phyloP scores from a whole-genome alignment of 1,284 basidiomycete genomes.

The Rhodotorula sp. region DNA sequence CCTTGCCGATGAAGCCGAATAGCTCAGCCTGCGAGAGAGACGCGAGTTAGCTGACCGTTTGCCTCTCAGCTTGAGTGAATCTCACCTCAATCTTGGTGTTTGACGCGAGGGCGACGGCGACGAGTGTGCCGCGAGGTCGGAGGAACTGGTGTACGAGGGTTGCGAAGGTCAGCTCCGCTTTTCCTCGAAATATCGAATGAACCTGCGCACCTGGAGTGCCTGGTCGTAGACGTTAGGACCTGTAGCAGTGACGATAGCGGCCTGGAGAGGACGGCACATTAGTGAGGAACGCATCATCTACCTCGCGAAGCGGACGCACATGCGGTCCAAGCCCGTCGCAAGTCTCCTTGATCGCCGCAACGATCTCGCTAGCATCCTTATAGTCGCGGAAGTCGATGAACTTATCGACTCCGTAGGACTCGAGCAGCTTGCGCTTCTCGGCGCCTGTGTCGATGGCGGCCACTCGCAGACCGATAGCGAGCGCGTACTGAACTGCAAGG shows the following conservation, averaged over 20 bases:
- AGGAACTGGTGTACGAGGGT: slow-evolving; percentile 18
- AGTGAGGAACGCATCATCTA: too few species aligned
- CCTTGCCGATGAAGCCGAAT: slow-evolving; percentile 56
- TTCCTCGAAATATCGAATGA: too few species aligned
- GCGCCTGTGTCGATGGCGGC: slow-evolving; percentile 39
- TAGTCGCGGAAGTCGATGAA: slow-evolving; percentile 39
- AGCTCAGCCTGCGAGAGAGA: neutral
- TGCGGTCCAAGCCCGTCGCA: slow-evolving; percentile 31
- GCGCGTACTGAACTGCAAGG: slow-evolving; percentile 51
- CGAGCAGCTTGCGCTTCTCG: slow-evolving; percentile 35
- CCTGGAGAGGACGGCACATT: slow-evolving; percentile 34
- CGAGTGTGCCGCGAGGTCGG: slow-evolving; percentile 35
- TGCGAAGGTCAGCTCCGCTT: neutral
- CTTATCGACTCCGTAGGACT: slow-evolving; percentile 27
- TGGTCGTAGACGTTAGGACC: slow-evolving; percentile 48
- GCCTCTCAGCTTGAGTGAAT: slow-evolving; percentile 42
- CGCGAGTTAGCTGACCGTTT: slow-evolving; percentile 67
- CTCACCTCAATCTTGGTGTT: slow-evolving; percentile 41
- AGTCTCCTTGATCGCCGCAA: slow-evolving; percentile 25
- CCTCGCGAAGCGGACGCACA: neutral
- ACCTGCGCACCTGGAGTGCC: slow-evolving; percentile 11
- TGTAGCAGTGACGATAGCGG: slow-evolving; percentile 66
- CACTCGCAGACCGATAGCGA: slow-evolving; percentile 26
- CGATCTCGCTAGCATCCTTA: neutral
- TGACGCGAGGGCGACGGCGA: slow-evolving; percentile 47